These are phyloP conservation scores for Stagonosporopsis tanaceti DNA, from an alignment of 2,329 filamentous ascomycete genomes.

Conservation along the genomic window DNA sequence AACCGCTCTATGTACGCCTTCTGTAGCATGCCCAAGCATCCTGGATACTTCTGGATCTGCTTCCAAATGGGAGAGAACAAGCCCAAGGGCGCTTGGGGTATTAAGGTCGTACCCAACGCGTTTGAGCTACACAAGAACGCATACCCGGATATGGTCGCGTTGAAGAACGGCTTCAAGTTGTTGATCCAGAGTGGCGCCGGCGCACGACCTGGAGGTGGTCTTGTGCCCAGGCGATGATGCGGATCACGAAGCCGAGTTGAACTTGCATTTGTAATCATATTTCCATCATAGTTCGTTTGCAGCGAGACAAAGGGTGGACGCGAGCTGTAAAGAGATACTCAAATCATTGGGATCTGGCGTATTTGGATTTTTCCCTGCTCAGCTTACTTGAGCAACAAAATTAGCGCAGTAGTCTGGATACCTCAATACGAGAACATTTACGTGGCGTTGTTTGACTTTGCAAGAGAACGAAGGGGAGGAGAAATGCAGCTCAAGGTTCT, in stretches of 20 bases:
- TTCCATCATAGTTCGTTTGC: not conserved
- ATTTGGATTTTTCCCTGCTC: not conserved
- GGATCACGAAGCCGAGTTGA: not conserved
- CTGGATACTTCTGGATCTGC: slow-evolving; percentile 93
- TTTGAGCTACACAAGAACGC: slow-evolving; percentile 88
- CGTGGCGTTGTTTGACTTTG: too few species aligned
- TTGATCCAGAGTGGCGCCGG: slow-evolving; percentile 60
- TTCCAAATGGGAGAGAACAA: slow-evolving; percentile 89
- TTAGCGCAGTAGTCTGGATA: not conserved
- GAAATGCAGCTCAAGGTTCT: too few species aligned
- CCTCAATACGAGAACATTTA: not conserved
- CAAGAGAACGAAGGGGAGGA: too few species aligned
- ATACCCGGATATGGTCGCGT: slow-evolving; percentile 92
- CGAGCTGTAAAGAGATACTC: slow-evolving; percentile 2
- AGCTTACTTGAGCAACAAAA: not conserved
- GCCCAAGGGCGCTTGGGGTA: slow-evolving; percentile 77
- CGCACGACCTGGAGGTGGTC: slow-evolving; percentile 8
- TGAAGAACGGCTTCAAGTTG: slow-evolving; percentile 97
- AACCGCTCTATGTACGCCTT: slow-evolving; percentile 94
- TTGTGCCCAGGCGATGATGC: slow-evolving; percentile 6
- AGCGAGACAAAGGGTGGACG: not conserved
- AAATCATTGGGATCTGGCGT: slow-evolving; percentile 6
- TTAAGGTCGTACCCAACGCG: slow-evolving; percentile 90
- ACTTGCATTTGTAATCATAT: slow-evolving; percentile 18
- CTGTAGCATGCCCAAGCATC: slow-evolving; percentile 89